Evolutionary conservation across 192 early-diverging fungal species (phyloP), one percentile per base, ranked within the genome.

Genomic region (Phlyctochytrium bullatum): DNA sequence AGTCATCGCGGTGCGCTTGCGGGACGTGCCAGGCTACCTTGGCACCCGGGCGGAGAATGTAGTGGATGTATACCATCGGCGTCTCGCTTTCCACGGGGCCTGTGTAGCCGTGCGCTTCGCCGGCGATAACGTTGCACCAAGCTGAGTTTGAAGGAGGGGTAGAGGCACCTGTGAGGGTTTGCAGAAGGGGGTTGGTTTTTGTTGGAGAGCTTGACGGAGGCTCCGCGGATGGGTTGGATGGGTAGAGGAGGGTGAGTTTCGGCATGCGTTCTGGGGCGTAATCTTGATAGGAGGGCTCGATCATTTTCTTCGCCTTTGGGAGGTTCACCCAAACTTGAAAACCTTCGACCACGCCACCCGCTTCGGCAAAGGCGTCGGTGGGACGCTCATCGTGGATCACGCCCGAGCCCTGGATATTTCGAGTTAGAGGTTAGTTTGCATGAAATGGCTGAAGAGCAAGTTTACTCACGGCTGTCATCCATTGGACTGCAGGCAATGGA

Each of bases 391-490:
- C 81, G 69, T 93, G 90, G 0, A 92, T 76, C 24, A 93, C 86
- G 29, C 89, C 89, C 36, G 78, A 72, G 20, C 88, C n/a, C n/a
- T n/a, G n/a, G n/a, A n/a, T n/a, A 35, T 3, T n/a, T n/a, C n/a
- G n/a, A n/a, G n/a, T n/a, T n/a, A n/a, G n/a, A n/a, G n/a, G n/a
- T n/a, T n/a, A n/a, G n/a, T n/a, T n/a, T n/a, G n/a, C n/a, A n/a
- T n/a, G n/a, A n/a, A n/a, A n/a, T n/a, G n/a, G n/a, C n/a, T n/a
- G n/a, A n/a, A n/a, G n/a, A n/a, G n/a, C n/a, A n/a, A n/a, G n/a
- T n/a, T n/a, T n/a, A n/a, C n/a, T n/a, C n/a, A n/a, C 89, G 0
- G 89, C 88, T 1, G 89, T 88, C 90, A 91, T 91, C 89, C 90
- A 93, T 71, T 91, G 90, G 50, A 87, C 52, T n/a, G n/a, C n/a